A percentile compares a stretch with the other conserved stretches of the same genome.
Conservation (phyloP, 2,329 filamentous ascomycete genomes). For the Xylaria sp. region DNA sequence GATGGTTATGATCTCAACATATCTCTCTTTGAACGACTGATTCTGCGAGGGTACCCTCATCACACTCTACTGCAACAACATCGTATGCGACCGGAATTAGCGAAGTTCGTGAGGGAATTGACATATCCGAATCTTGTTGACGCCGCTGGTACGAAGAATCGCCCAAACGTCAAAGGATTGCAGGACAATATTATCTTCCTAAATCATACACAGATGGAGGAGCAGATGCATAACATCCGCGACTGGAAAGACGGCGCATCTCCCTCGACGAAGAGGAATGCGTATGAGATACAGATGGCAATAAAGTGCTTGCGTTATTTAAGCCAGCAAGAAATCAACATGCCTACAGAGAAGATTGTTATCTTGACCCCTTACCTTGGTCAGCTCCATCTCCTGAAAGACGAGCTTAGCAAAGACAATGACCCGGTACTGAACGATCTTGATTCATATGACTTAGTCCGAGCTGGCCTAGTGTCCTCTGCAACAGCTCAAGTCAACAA, state of each 20-base stretch:
- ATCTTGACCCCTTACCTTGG: conserved; percentile 79
- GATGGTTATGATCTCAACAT: conserved; percentile 74
- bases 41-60: conserved; percentile 65
- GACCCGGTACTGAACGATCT: conserved; percentile 76
- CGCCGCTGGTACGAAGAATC: conserved; percentile 57
- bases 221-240: conserved; percentile 53
- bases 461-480: conserved; percentile 69
- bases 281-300: conserved; percentile 73
- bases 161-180: conserved; percentile 65
- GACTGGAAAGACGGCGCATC: conserved; percentile 63
- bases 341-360: conserved; percentile 67
- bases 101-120: conserved; percentile 64
- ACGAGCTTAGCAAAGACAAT: conserved; percentile 64
- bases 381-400: conserved; percentile 68
- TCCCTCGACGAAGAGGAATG: conserved; percentile 70
- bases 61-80: conserved; percentile 70
- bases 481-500: conserved; percentile 64
- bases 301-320: conserved; percentile 74
- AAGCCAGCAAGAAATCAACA: conserved; percentile 74
- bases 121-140: conserved; percentile 73
- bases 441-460: conserved; percentile 71
- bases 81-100: conserved; percentile 76
- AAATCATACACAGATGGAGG: conserved; percentile 68
- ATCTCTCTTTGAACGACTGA: conserved; percentile 76
- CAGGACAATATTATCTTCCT: conserved; percentile 71